A percentile compares a stretch with the other conserved stretches of the same genome.
Conservation (phyloP, 495 filamentous ascomycete species). For the Neurospora hispaniola region DNA sequence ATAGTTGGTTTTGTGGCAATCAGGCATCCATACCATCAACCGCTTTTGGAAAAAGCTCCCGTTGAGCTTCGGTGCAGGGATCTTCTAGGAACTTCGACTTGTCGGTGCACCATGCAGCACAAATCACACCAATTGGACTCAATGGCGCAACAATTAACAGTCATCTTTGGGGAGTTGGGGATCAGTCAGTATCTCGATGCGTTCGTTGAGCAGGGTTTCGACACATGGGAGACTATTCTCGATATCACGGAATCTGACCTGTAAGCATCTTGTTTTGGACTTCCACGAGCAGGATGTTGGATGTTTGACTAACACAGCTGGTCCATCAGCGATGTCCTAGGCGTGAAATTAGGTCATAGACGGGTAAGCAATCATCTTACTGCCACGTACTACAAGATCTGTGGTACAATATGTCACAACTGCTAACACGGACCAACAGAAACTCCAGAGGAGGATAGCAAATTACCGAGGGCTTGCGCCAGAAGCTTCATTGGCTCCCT, state of each 20-base stretch:
- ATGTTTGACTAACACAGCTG: conserved; percentile 6
- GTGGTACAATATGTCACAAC: neutral
- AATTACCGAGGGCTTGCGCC: conserved; percentile 49
- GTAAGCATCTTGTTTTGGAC: conserved; percentile 30
- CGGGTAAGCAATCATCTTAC: conserved; percentile 40
- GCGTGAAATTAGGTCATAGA: conserved; percentile 69
- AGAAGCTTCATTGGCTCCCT: conserved; percentile 31
- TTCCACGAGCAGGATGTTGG: neutral
- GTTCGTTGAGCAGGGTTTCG: conserved; percentile 67
- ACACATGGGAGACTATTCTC: conserved; percentile 68
- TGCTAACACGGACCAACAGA: conserved; percentile 22
- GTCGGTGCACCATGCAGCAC: conserved; percentile 2
- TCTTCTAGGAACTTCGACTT: neutral
- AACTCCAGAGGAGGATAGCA: conserved; percentile 41
- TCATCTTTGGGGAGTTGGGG: conserved; percentile 57
- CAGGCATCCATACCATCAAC: neutral
- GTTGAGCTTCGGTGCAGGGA: neutral
- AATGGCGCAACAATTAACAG: conserved; percentile 38
- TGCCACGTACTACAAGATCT: neutral
- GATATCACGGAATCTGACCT: conserved; percentile 75
- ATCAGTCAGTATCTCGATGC: conserved; percentile 59
- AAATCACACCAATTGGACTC: conserved; percentile 6
- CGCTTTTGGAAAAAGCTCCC: neutral
- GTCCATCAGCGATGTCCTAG: conserved; percentile 45
- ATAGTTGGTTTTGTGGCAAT: neutral